Evolutionary conservation across 177 flowering plant genomes (phyloP), one percentile per base, ranked within the genome.

Genomic region (Vitis hybrid): DNA sequence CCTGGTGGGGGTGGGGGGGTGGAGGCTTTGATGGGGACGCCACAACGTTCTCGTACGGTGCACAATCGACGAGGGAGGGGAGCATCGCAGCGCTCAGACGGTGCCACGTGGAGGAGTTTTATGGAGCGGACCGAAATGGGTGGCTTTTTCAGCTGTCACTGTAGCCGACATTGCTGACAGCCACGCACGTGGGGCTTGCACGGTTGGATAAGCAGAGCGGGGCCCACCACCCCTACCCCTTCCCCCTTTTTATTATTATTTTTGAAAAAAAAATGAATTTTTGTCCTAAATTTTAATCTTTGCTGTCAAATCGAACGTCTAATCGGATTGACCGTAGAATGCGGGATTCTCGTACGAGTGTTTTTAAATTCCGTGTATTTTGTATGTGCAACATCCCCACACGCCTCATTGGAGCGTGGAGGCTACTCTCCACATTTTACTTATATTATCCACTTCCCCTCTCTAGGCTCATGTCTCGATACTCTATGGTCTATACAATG

Each of bases 291-390:
- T 38, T 38, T 38, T 38, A 5, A 38, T 38, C 9, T 3, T 13
- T 58, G 2, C 14, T 14, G 77, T 77, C 80, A 56, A 62, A 31
- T 74, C 71, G 51, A 67, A 67, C 38, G 76, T 73, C 74, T 59
- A 58, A 50, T 73, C 75, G 10, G 44, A 68, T 68, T 78, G 77
- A 74, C 75, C 62, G 69, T 12, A 53, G 73, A 64, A 20, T 66
- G 73, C 75, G 69, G 76, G 81, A 71, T 78, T 78, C 75, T 74
- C 81, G 77, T 74, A 71, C 74, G 22, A 17, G 66, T 44, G 47
- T 59, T 57, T 67, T 47, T 18, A 7, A 53, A 59, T 66, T 66
- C 67, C 56, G 65, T 51, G 58, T 54, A 54, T 54, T 13, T 15
- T 5, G 17, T 12, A 14, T 14, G 15, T 54, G 58, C 17, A 54